Conservation (phyloP, 2,329 filamentous ascomycete species). For the Penicillium olsonii region DNA sequence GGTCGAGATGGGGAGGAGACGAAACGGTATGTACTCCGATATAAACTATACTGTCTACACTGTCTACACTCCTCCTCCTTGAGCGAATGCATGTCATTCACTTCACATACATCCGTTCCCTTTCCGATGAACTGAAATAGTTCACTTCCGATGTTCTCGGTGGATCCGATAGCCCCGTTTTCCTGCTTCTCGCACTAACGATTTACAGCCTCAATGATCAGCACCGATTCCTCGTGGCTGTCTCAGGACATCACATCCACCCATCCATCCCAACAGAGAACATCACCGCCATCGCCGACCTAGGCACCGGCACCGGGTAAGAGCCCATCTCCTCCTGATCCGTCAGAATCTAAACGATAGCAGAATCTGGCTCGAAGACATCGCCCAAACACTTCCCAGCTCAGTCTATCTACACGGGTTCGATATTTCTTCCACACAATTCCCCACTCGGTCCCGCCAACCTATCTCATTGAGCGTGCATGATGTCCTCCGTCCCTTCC, state of each 20-base stretch:
- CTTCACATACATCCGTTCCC: neutral
- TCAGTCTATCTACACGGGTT: conserved; percentile 29
- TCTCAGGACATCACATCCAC: conserved; percentile 22
- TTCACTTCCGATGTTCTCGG: neutral
- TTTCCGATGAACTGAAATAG: too few relatives aligned
- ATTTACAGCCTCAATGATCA: conserved; percentile 25
- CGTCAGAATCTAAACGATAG: neutral
- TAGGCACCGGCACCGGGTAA: conserved; percentile 35
- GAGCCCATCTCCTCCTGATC: too few relatives aligned
- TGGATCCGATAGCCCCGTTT: neutral
- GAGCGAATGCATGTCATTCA: too few relatives aligned
- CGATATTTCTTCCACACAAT: conserved; percentile 34
- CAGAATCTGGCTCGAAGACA: conserved; percentile 30
- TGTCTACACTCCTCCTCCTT: too few relatives aligned
- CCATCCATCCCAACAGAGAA: conserved; percentile 25
- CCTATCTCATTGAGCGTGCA: conserved; percentile 20
- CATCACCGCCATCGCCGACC: conserved; percentile 25
- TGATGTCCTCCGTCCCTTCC: conserved; percentile 29
- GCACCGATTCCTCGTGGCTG: conserved; percentile 25
- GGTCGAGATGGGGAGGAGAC: conserved; percentile 22
- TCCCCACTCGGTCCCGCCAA: conserved; percentile 20
- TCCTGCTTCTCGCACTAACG: neutral
- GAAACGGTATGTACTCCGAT: conserved; percentile 18
- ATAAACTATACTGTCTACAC: neutral
- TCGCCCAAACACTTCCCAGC: conserved; percentile 8